Base-by-base conservation (phyloP, 768 basidiomycete species). In the Lentinus tigrinus region DNA sequence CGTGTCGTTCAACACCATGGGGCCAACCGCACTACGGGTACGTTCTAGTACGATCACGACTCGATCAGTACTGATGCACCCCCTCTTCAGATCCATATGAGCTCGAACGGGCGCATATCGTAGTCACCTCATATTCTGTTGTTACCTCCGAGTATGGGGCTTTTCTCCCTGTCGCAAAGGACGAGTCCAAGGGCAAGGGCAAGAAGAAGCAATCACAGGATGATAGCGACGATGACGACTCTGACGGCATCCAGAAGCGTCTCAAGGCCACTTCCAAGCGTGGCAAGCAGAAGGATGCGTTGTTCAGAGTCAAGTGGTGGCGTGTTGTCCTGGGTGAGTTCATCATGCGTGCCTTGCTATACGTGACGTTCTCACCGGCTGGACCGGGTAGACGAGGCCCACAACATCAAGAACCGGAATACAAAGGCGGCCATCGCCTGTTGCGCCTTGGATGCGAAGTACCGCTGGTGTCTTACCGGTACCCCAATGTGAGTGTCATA, bases 1-100 rank as follows among this genome's bases (percentile, higher is more conserved):
- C 81, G 77, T 0, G 93, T 96, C 3, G 72, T 87, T 14, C 85
- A 90, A 52, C 95, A 98, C 69, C 94, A 98, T 47, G 97, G 96
- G 0, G 68, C 87, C 6, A 76, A 67, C 28, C 81, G 96, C 24
- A 82, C 91, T 2, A 84, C 84, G 38, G 81, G 91, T 91, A 62
- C 37, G 81, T 13, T 3, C n/a, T 8, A 21, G 4, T 11, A 14
- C 21, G 43, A n/a, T 16, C 3, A 6, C n/a, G 4, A 3, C 10
- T 10, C 1, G 3, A 19, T 54, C 38, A 47, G 27, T 17, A 34
- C 47, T 19, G 52, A 58, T 11, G 39, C 38, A 52, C 14, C 54
- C 26, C 1, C 4, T 34, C 44, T 52, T 16, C 23, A 90, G 90
- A 90, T 63, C 84, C 85, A 4, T 67, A 65, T 1, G 71, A 68